Evolutionary conservation across 768 basidiomycete species (phyloP), one percentile per base, ranked within the genome.

Genomic region (Boletus barrowsii): DNA sequence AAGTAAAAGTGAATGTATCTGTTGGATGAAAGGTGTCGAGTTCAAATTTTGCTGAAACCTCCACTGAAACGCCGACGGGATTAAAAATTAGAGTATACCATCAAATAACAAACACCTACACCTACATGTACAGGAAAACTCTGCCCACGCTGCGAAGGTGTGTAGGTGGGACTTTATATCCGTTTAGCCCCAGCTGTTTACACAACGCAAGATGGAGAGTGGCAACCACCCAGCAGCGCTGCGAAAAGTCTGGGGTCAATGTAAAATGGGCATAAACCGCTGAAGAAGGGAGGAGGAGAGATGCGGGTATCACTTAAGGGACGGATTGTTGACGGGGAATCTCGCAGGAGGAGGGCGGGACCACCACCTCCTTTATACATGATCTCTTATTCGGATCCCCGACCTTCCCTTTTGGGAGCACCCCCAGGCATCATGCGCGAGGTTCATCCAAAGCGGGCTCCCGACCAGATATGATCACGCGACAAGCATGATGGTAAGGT

Each of bases 331-430:
- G 43, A 41, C n/a, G 49, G 52, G 40, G 43, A 36, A 55, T 55
- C 51, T 43, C 37, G 42, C 48, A 33, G 20, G 33, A 5, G 15
- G 22, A n/a, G 24, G 29, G 17, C 8, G 20, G 5, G n/a, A 29
- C 29, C 13, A n/a, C n/a, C 33, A 33, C 18, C 42, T 32, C 13
- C n/a, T 53, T 57, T 65, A 65, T 65, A 64, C 13, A 14, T 6
- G 15, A 33, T 20, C 36, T 40, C 10, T n/a, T 56, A 11, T 44
- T 65, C 60, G 63, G 55, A 8, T 55, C 46, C 49, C 54, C 7
- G 2, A 4, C 2, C 10, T 47, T 62, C 55, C 53, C 36, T 43
- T 57, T 54, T 3, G 40, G 62, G 26, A 47, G 42, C 18, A n/a
- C 13, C 2, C 32, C 30, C 15, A 11, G 9, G n/a, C 41, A 47